phyloP scores from a whole-genome alignment of 1,284 basidiomycete genomes.

The Gymnopus androsaceus region DNA sequence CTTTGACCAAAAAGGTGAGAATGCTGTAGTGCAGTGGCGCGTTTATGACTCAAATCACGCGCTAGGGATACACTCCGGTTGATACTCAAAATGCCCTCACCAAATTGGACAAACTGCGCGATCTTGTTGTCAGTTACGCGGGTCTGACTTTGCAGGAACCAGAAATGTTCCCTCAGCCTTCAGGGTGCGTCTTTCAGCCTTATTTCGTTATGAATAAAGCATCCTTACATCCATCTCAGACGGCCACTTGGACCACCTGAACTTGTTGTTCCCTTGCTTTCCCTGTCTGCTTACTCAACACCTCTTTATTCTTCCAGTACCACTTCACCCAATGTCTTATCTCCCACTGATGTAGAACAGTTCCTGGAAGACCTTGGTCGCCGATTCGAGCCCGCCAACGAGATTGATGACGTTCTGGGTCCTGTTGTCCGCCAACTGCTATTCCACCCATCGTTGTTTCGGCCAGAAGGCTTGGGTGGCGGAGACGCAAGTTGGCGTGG shows the following conservation, averaged over 20 bases:
- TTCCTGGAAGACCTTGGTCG: conserved; percentile 73
- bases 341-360: conserved; percentile 62
- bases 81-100: conserved; percentile 64
- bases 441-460: conserved; percentile 62
- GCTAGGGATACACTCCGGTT: conserved; percentile 60
- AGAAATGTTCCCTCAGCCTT: conserved; percentile 90
- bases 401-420: conserved; percentile 56
- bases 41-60: conserved; percentile 5
- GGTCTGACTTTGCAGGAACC: conserved; percentile 91
- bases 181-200: conserved; percentile 50
- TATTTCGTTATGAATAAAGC: conserved; percentile 12
- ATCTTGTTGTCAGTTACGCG: conserved; percentile 86
- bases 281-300: conserved; percentile 60
- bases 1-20: conserved; percentile 62
- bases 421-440: conserved; percentile 62
- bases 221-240: conserved; percentile 38
- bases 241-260: conserved; percentile 75
- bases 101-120: conserved; percentile 72
- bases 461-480: conserved; percentile 67
- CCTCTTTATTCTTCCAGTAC: conserved; percentile 57
- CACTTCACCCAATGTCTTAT: conserved; percentile 41
- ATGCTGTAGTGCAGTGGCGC: conserved; percentile 5
- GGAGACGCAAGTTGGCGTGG: conserved; percentile 83
- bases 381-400: conserved; percentile 66
- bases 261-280: conserved; percentile 76